phyloP scores from a whole-genome alignment of 495 filamentous ascomycete species.

The Poronia punctata region DNA sequence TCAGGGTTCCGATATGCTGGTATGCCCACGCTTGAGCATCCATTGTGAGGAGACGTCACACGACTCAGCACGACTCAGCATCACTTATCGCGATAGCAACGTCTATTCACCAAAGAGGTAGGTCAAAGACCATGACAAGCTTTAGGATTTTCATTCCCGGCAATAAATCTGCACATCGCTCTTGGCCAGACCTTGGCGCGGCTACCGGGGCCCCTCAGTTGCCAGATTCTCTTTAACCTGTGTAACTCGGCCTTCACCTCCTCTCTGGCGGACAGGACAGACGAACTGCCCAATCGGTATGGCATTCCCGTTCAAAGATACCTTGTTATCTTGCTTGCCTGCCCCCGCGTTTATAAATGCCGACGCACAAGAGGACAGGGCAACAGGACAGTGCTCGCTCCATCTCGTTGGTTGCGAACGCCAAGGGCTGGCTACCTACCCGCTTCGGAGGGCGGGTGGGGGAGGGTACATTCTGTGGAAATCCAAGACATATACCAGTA shows the following conservation, averaged over 20 bases:
- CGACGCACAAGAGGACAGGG: too few relatives aligned
- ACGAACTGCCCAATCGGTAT: constrained; percentile 7
- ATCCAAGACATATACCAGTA: too few relatives aligned
- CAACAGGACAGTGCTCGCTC: too few relatives aligned
- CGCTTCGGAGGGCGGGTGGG: too few relatives aligned
- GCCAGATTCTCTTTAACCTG: constrained; percentile 2
- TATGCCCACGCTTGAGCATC: background rate
- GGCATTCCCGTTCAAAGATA: constrained; percentile 5
- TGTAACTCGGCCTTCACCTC: background rate
- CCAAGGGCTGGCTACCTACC: too few relatives aligned
- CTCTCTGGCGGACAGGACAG: background rate
- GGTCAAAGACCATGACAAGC: constrained; percentile 6
- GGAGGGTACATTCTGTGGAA: too few relatives aligned
- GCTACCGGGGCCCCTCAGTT: background rate
- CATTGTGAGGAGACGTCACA: background rate
- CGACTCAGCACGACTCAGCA: too few relatives aligned
- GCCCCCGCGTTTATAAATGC: constrained; percentile 1
- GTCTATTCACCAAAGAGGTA: constrained; percentile 8
- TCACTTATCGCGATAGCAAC: constrained; percentile 6
- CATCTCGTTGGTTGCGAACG: too few relatives aligned
- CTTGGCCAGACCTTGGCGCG: constrained; percentile 13
- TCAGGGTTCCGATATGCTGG: too few relatives aligned
- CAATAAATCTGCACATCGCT: constrained; percentile 5
- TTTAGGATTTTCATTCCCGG: background rate
- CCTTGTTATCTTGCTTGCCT: constrained; percentile 3